Percentiles rank a stretch among this genome's conserved stretches.
phyloP scores from a whole-genome alignment of 371 early-diverging fungal genomes.

The Saksenaea vasiformis region DNA sequence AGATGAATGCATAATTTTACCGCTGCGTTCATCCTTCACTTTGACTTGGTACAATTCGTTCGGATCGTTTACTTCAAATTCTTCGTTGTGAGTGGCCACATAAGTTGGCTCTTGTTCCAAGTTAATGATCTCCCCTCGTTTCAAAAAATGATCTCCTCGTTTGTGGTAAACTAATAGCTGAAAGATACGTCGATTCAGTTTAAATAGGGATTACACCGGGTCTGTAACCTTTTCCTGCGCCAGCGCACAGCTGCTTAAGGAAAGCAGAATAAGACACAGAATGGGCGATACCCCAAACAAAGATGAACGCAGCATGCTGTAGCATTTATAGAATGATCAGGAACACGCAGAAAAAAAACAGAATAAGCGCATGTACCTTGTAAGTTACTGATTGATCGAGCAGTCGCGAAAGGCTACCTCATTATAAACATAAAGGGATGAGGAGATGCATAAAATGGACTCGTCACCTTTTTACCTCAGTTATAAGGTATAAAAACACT shows the following conservation, averaged over 20 bases:
- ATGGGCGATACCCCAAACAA: not conserved
- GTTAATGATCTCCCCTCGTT: conserved; percentile 26
- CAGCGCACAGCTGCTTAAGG: not conserved
- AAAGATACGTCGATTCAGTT: not conserved
- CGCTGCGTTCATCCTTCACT: conserved; percentile 20
- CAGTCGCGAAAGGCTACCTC: too few species aligned
- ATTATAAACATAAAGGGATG: too few species aligned
- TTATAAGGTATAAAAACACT: too few species aligned
- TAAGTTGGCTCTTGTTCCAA: conserved; percentile 12
- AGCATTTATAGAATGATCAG: not conserved
- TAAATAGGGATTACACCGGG: not conserved
- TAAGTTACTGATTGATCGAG: too few species aligned
- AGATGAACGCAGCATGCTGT: not conserved
- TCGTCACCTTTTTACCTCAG: too few species aligned
- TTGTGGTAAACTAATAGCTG: conserved; percentile 21
- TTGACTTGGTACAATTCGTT: conserved; percentile 23
- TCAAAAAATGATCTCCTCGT: conserved; percentile 19
- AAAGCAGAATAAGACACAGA: not conserved
- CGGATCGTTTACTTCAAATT: not conserved
- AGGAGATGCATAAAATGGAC: too few species aligned
- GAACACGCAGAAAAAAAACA: too few species aligned
- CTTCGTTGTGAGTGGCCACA: not conserved
- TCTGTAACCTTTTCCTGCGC: not conserved
- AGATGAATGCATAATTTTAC: conserved; percentile 4
- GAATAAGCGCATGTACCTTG: too few species aligned